Percentiles rank a stretch among this genome's conserved stretches.
These are phyloP conservation scores for Streptanthus diversifolius DNA, from an alignment of 345 rosid genomes.

Conservation along the genomic window DNA sequence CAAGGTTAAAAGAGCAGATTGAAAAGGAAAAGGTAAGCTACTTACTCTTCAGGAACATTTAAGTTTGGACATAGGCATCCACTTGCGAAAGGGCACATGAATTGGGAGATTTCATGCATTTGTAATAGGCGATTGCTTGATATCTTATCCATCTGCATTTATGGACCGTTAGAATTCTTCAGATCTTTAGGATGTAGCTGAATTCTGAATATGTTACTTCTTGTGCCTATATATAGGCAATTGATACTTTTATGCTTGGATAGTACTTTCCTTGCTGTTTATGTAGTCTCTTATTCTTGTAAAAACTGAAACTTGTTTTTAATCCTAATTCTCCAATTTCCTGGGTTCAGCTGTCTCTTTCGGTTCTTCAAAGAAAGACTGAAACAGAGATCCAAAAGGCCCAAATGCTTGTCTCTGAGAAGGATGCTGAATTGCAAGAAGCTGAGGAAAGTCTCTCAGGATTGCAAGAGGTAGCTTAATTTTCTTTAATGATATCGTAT, in stretches of 20 bases:
- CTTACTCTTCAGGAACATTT: background rate
- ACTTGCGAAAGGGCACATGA: background rate
- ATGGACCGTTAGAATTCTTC: background rate
- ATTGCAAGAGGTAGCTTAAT: conserved; percentile 60
- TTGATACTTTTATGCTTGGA: background rate
- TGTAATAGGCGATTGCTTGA: background rate
- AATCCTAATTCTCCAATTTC: conserved; percentile 9
- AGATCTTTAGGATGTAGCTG: background rate
- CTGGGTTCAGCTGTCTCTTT: conserved; percentile 52
- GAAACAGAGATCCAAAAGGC: conserved; percentile 73
- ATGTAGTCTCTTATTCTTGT: background rate
- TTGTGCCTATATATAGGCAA: background rate
- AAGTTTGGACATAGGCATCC: background rate
- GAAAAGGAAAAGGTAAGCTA: conserved; percentile 75
- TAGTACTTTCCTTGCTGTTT: background rate
- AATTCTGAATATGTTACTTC: background rate
- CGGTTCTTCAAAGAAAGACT: conserved; percentile 63
- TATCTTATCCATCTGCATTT: background rate
- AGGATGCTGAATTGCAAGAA: conserved; percentile 69
- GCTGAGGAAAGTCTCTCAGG: conserved; percentile 84
- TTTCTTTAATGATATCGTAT: background rate
- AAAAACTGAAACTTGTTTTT: background rate
- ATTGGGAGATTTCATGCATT: background rate
- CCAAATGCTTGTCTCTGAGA: conserved; percentile 59
- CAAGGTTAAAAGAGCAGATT: conserved; percentile 69